These are phyloP conservation scores for Pseudonitzschia multistriata DNA, from an alignment of 108 stramenopile species.

Conservation along the genomic window DNA sequence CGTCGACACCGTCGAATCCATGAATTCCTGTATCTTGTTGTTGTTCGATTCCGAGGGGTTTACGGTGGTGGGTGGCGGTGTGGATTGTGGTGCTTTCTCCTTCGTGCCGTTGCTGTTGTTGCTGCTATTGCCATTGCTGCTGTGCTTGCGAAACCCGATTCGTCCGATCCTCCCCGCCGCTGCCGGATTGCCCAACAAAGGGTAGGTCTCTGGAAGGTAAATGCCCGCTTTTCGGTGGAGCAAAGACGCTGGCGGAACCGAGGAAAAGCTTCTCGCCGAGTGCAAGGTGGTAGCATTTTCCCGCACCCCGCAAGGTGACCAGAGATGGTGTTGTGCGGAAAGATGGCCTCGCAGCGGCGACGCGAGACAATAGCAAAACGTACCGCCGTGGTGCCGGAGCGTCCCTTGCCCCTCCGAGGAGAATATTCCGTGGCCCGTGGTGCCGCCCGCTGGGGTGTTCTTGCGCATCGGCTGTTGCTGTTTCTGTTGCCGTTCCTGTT, in stretches of 20 bases:
- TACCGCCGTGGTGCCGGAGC: too few species aligned
- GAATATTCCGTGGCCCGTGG: too few species aligned
- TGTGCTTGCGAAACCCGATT: neutral
- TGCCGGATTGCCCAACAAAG: neutral
- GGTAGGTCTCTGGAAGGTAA: neutral
- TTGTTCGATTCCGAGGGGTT: neutral
- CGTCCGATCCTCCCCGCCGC: neutral
- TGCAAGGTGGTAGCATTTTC: neutral
- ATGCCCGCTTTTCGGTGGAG: neutral
- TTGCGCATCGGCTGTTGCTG: too few species aligned
- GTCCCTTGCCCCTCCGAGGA: too few species aligned
- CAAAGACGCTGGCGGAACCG: neutral
- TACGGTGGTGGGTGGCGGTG: neutral
- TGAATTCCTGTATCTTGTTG: slow-evolving; percentile 18
- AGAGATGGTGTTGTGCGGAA: too few species aligned
- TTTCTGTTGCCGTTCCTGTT: too few species aligned
- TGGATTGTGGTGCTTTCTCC: neutral
- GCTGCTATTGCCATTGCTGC: neutral
- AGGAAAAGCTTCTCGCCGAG: neutral
- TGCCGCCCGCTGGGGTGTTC: too few species aligned
- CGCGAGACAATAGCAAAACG: too few species aligned
- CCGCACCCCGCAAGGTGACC: too few species aligned
- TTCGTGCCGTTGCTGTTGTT: neutral
- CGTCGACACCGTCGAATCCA: slow-evolving; percentile 13
- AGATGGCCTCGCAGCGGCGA: too few species aligned